These are phyloP conservation scores for Mortierella sp. DNA, from an alignment of 371 early-diverging fungal genomes.

Conservation along the genomic window DNA sequence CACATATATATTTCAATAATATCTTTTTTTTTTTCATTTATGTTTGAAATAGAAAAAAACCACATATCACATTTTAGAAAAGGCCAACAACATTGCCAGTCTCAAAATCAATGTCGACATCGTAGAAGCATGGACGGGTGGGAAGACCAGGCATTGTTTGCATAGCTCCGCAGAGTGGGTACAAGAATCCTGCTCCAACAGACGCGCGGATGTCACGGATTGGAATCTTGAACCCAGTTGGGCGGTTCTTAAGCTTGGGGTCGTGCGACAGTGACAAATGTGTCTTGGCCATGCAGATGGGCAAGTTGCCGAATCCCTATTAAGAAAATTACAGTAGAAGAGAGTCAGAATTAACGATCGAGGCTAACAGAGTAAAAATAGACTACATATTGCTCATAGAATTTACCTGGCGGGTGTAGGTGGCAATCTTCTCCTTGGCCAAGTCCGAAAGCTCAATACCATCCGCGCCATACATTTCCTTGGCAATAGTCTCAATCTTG, in stretches of 20 bases:
- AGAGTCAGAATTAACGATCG: background rate
- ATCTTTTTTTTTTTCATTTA: background rate
- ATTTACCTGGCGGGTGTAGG: constrained; percentile 76
- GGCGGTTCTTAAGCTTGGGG: constrained; percentile 91
- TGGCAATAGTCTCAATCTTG: constrained; percentile 93
- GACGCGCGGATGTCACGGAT: constrained; percentile 94
- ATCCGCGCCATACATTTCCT: constrained; percentile 94
- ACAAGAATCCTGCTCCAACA: constrained; percentile 97
- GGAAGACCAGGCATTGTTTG: constrained; percentile 98
- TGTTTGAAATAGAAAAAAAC: too few relatives aligned
- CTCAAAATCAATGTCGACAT: constrained; percentile 92
- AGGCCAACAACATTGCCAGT: constrained; percentile 89
- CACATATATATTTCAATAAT: too few relatives aligned
- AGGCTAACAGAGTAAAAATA: background rate
- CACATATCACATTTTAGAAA: constrained; percentile 76
- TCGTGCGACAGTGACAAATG: constrained; percentile 94
- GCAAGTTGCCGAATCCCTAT: constrained; percentile 85
- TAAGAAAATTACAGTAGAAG: background rate
- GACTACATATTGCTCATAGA: background rate
- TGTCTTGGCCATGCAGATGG: constrained; percentile 99
- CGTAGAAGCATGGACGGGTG: constrained; percentile 97
- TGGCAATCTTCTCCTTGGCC: constrained; percentile 86
- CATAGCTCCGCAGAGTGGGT: constrained; percentile 95
- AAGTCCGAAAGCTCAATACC: constrained; percentile 86
- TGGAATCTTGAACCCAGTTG: constrained; percentile 92